Base-by-base conservation (phyloP, 2,329 filamentous ascomycete species). In the Fusarium incarnatum region DNA sequence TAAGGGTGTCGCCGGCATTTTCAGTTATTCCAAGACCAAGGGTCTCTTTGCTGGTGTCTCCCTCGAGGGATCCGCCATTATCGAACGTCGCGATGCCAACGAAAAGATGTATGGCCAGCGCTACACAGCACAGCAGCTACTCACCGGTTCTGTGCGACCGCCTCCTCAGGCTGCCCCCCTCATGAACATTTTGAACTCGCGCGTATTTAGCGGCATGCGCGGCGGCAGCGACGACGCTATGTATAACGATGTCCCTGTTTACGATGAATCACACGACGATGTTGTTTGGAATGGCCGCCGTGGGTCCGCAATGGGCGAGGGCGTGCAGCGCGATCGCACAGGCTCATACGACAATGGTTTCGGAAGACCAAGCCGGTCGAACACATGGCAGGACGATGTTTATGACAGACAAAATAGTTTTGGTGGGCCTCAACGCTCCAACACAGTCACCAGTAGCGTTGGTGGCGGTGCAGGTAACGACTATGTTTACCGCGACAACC, bases 21-120 rank as follows among this genome's bases (percentile, higher is more conserved):
- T 99, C 84, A 93, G 93, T 76, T 99, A 99, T 85, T 96, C 92
- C 79, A 98, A 98, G 83, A 99, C 96, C 15, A 98, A 98, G 84
- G 96, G 96, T 22, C 84, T 99, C 32, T 99, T 99, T 75, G 96
- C 96, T 8, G 96, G 96, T 77, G 94, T 99, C 49, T 97, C 93
- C 73, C 84, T 99, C 72, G 96, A 99, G 80, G 96, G 96, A 23
- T 95, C 92, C 67, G 94, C 93, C 56, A 91, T 99, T 71, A 93
- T 98, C 69, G 96, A 99, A 83, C 89, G 96, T 70, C 92, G 94
- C 82, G 96, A 99, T 81, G 96, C 96, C 74, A 99, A 99, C 78
- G 92, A 97, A 82, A 97, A 97, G 83, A 87, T 99, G 66, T 99
- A 99, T 80, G 93, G 93, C 67, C 89, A 91, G 62, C 89, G 92